These are phyloP conservation scores for Clathrospora elynae DNA, from an alignment of 2,329 filamentous ascomycete species.

Conservation along the genomic window DNA sequence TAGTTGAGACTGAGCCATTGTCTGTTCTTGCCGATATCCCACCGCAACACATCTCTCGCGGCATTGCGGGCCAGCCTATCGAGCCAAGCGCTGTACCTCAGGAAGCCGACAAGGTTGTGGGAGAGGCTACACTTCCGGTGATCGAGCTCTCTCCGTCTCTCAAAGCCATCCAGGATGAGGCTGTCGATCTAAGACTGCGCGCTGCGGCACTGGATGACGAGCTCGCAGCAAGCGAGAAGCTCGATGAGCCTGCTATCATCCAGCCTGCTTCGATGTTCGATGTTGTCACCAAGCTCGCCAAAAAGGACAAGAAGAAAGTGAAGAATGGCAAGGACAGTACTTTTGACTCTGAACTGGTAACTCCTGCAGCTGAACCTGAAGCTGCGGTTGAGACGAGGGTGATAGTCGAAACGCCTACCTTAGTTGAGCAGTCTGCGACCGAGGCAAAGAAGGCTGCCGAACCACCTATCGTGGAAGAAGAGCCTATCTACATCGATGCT, in stretches of 20 bases:
- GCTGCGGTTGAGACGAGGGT: slow-evolving; percentile 30
- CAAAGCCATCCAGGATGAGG: slow-evolving; percentile 34
- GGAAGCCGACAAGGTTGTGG: background rate
- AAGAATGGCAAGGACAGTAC: slow-evolving; percentile 28
- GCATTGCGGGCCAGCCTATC: slow-evolving; percentile 2
- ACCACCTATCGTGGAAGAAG: background rate
- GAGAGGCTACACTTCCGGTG: background rate
- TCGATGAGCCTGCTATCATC: slow-evolving; percentile 17
- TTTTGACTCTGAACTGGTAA: slow-evolving; percentile 28
- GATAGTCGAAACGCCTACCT: slow-evolving; percentile 17
- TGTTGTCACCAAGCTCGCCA: slow-evolving; percentile 34
- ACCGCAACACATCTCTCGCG: slow-evolving; percentile 2
- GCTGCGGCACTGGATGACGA: slow-evolving; percentile 34
- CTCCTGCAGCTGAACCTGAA: slow-evolving; percentile 30
- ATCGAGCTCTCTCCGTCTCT: slow-evolving; percentile 32
- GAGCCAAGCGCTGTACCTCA: slow-evolving; percentile 4
- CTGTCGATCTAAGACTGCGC: slow-evolving; percentile 33
- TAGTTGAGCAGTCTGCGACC: background rate
- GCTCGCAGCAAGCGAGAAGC: slow-evolving; percentile 15
- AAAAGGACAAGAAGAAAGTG: slow-evolving; percentile 38
- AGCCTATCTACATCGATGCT: slow-evolving; percentile 3
- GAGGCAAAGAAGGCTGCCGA: background rate
- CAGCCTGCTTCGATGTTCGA: slow-evolving; percentile 33
- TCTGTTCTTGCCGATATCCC: background rate
- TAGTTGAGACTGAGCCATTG: background rate